phyloP scores from a whole-genome alignment of 2,329 filamentous ascomycete species.

The Cryphonectria parasitica region DNA sequence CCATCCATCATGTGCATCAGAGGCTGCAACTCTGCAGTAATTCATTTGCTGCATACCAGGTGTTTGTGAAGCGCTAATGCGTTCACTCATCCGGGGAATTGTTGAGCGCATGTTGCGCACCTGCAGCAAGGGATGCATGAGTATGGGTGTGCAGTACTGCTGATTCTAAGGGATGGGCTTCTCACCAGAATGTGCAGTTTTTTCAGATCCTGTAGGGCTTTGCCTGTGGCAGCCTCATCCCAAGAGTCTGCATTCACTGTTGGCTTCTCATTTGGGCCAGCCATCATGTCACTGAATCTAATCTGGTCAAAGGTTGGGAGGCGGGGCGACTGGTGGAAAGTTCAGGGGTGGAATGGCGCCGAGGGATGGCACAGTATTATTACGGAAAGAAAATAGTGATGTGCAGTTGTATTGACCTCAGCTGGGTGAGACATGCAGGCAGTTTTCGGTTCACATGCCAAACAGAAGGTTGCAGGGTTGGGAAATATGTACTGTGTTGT shows the following conservation, averaged over 20 bases:
- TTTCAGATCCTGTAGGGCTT: constrained; percentile 55
- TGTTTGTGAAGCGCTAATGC: constrained; percentile 53
- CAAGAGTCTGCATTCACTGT: constrained; percentile 39
- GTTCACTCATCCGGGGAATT: constrained; percentile 55
- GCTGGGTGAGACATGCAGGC: constrained; percentile 4
- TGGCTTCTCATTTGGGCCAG: constrained; percentile 13
- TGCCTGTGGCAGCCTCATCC: constrained; percentile 55
- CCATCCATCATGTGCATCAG: background rate
- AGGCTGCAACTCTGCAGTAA: background rate
- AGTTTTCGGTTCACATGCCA: constrained; percentile 10
- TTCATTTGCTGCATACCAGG: constrained; percentile 49
- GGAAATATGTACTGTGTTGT: constrained; percentile 12
- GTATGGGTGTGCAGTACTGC: background rate
- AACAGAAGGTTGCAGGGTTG: constrained; percentile 1
- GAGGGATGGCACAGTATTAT: background rate
- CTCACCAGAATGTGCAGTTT: constrained; percentile 54
- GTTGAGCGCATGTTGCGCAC: constrained; percentile 50
- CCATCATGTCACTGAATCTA: constrained; percentile 14
- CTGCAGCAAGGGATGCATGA: constrained; percentile 1
- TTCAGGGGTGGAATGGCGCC: background rate
- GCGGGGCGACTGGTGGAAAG: background rate
- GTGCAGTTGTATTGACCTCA: background rate
- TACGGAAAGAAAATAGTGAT: background rate
- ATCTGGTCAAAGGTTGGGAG: background rate
- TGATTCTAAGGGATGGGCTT: constrained; percentile 16